Evolutionary conservation across 2,329 filamentous ascomycete genomes (phyloP).

Genomic region (Sarocladium kiliense): DNA sequence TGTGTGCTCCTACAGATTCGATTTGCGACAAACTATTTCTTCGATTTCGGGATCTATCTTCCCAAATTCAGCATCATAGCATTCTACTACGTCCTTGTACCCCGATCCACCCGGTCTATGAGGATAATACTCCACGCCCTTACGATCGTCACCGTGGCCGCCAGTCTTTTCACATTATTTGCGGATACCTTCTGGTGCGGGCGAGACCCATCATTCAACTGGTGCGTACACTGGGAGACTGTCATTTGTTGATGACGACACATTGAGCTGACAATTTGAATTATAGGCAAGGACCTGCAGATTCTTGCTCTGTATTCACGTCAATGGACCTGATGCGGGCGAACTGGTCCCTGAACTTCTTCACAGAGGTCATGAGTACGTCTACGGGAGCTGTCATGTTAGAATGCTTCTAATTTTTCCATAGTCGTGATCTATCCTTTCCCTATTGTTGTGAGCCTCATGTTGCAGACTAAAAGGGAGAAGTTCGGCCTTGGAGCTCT

Average conservation of each 20-base stretch:
- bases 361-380: slow-evolving; percentile 18
- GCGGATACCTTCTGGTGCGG: slow-evolving; percentile 20
- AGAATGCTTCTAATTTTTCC: neutral
- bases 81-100: slow-evolving; percentile 18
- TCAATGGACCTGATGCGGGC: slow-evolving; percentile 16
- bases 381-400: neutral
- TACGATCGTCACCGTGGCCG: slow-evolving; percentile 11
- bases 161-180: slow-evolving; percentile 14
- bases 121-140: slow-evolving; percentile 15
- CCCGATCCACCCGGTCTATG: slow-evolving; percentile 14
- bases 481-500: slow-evolving; percentile 16
- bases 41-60: slow-evolving; percentile 20
- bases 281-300: slow-evolving; percentile 3
- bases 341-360: slow-evolving; percentile 18
- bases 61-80: slow-evolving; percentile 20
- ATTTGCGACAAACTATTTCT: slow-evolving; percentile 21
- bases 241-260: neutral
- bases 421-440: slow-evolving; percentile 18
- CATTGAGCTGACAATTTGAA: neutral
- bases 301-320: slow-evolving; percentile 14
- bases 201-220: slow-evolving; percentile 16
- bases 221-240: slow-evolving; percentile 10
- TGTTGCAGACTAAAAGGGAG: slow-evolving; percentile 14
- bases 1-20: slow-evolving; percentile 9
- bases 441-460: slow-evolving; percentile 15